Base-by-base conservation (phyloP, 371 early-diverging fungal species). In the Mucor circinelloides region DNA sequence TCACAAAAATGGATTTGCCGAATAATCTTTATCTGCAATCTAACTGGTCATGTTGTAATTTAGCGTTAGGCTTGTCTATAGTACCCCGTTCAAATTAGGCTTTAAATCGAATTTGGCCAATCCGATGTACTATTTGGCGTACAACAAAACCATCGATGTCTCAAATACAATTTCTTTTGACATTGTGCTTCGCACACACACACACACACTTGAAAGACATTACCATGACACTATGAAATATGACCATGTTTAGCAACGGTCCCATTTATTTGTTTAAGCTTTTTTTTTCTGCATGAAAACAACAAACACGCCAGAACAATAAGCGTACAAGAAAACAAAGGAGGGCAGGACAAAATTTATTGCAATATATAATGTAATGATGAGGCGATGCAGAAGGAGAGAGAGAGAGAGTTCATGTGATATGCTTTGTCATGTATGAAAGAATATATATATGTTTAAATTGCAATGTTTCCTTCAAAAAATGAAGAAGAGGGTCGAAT, bases 381-480 rank as follows among this genome's bases (percentile, higher is more conserved):
- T 50, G 50, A 50, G 50, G 50, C 50, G 23, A 50, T 50, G 50
- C 50, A 50, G 12, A 40, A 34, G n/a, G n/a, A n/a, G n/a, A 36
- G 36, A 36, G 36, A 9, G 13, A 36, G 8, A 50, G 12, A 8
- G 50, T 50, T 50, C 50, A 50, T 50, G 50, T 50, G 50, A 50
- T 50, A 50, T 50, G 50, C 19, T 50, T n/a, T 25, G 13, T 36
- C 10, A 50, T 48, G 23, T 50, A 50, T 50, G 36, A 36, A 1
- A 36, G n/a, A 36, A 36, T 36, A 13, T 42, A 34, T 38, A 12
- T 36, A 32, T 42, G 10, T 28, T 60, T 48, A 66, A 36, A 59
- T 58, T 34, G 56, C 54, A 36, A 63, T 63, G 25, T 63, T 31
- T 44, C 64, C 64, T 54, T 69, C 64, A 21, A 69, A 54, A 10